Conservation (phyloP, 2,329 filamentous ascomycete species). For the Colletotrichum karsti region DNA sequence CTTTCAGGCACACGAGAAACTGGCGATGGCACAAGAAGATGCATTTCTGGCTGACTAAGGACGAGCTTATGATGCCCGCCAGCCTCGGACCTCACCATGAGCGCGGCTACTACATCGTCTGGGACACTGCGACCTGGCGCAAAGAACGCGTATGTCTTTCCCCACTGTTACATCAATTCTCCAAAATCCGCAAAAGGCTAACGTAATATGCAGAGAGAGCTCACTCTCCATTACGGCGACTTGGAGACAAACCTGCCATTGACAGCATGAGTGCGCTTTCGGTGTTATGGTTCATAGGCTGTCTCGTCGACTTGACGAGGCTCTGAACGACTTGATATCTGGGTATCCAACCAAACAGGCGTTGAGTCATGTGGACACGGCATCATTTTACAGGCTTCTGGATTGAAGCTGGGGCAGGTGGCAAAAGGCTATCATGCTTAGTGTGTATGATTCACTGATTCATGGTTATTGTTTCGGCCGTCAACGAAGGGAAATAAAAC, state of each 20-base stretch:
- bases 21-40: conserved; percentile 77
- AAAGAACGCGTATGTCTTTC: conserved; percentile 67
- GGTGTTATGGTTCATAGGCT: conserved; percentile 9
- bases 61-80: conserved; percentile 71
- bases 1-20: conserved; percentile 64
- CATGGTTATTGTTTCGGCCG: conserved; percentile 15
- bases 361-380: conserved; percentile 25
- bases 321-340: conserved; percentile 24
- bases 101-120: conserved; percentile 73
- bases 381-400: conserved; percentile 22
- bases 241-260: conserved; percentile 56
- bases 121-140: conserved; percentile 69
- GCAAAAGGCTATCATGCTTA: conserved; percentile 18
- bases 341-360: conserved; percentile 18
- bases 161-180: background rate
- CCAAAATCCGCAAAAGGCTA: conserved; percentile 4
- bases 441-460: conserved; percentile 27
- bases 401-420: conserved; percentile 17
- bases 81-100: conserved; percentile 66
- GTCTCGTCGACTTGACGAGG: conserved; percentile 14
- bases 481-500: conserved; percentile 26
- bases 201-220: conserved; percentile 56
- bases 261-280: conserved; percentile 4
- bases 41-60: conserved; percentile 73
- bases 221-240: conserved; percentile 69